These are phyloP conservation scores for Kingdonia uniflora DNA, from an alignment of 164 flowering plant species.

Conservation along the genomic window DNA sequence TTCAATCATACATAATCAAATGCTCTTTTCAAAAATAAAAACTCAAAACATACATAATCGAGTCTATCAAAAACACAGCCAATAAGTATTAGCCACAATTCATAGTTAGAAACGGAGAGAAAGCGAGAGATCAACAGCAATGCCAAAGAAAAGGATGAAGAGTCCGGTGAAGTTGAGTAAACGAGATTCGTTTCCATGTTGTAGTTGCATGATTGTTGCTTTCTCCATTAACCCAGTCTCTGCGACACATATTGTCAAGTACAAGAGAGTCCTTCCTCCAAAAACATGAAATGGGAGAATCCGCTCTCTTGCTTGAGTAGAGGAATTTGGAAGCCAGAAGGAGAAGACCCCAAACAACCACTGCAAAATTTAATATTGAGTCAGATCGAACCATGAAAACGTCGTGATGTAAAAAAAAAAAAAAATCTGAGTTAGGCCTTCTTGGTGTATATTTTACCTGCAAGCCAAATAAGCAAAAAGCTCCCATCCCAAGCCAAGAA, in stretches of 20 bases:
- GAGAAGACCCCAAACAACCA: conserved; percentile 11
- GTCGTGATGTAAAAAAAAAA: no score
- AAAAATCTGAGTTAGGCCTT: no score
- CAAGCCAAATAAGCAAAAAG: conserved; percentile 45
- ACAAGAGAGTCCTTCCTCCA: conserved; percentile 45
- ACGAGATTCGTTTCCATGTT: conserved; percentile 13
- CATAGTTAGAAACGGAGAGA: conserved; percentile 3
- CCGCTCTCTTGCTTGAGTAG: background rate
- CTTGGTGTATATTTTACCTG: no score
- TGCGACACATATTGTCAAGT: conserved; percentile 51
- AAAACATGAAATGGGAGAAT: conserved; percentile 9
- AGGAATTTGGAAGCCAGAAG: conserved; percentile 7
- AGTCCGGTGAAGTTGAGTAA: conserved; percentile 52
- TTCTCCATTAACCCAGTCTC: conserved; percentile 52
- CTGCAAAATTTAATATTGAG: conserved; percentile 3
- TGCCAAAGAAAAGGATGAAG: conserved; percentile 45
- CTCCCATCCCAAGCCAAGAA: conserved; percentile 74
- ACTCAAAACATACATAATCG: no score
- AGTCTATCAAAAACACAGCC: no score
- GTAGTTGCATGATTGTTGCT: conserved; percentile 15
- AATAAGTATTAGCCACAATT: no score
- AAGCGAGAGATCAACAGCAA: conserved; percentile 14
- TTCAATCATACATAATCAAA: no score
- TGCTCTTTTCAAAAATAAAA: no score
- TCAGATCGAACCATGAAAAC: no score